Evolutionary conservation across 2,329 filamentous ascomycete genomes (phyloP), one percentile per base, ranked within the genome.

Genomic region (Xylaria sp.): DNA sequence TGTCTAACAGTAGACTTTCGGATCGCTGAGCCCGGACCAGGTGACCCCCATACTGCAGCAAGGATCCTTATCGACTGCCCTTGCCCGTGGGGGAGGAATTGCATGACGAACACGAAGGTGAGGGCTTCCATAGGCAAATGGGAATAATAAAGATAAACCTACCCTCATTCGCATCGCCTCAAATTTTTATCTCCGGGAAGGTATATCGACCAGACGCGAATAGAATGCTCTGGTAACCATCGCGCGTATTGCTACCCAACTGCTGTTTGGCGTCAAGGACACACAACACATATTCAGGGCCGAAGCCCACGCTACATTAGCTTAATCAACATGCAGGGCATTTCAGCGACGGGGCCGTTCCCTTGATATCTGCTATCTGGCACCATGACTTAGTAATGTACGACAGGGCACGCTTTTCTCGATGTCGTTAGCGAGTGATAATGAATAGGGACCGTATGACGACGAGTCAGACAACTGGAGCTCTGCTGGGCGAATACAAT

Each of bases 21-120:
- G 50, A 44, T 58, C 61, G 41, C 37, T 63, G 52, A 8, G n/a
- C 51, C 41, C 41, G 44, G 23, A 44, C 54, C 20, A 44, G 51
- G 41, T 64, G 60, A 68, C 69, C 69, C 65, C 66, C 66, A 63
- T 70, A 62, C 69, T 56, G 58, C 58, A 63, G 52, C 69, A 65
- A 37, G 66, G 66, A 28, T 69, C 12, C 55, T 63, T 69, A 69
- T 63, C 69, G 44, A 58, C 54, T 34, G 41, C 55, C 57, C 56
- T 65, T 63, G 63, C 66, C 52, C 65, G 64, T 68, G 66, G 57
- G 65, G 59, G 50, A 39, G 59, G 50, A 39, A 37, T 41, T 54
- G 61, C 18, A 46, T 64, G 39, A 44, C 44, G 32, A 44, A 50
- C 39, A 55, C n/a, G 37, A 63, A 41, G 41, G 62, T 32, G 39